phyloP scores from a whole-genome alignment of 2,329 filamentous ascomycete genomes.

The Ascochyta koolunga region DNA sequence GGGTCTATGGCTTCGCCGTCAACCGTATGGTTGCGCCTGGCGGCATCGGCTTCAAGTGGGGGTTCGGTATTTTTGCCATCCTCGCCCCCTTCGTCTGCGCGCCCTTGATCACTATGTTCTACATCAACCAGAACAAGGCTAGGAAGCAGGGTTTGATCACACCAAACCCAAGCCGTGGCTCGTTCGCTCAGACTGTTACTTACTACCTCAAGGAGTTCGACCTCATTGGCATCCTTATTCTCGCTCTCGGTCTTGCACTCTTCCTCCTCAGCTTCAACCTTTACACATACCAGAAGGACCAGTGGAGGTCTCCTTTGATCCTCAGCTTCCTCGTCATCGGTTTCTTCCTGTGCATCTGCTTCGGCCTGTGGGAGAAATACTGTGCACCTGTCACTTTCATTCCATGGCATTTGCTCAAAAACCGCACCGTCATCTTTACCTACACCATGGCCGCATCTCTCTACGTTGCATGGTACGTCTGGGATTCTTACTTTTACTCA shows the following conservation, averaged over 20 bases:
- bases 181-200: slow-evolving; percentile 53
- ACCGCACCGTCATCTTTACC: slow-evolving; percentile 61
- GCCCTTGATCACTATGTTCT: slow-evolving; percentile 66
- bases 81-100: slow-evolving; percentile 65
- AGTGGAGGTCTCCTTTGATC: slow-evolving; percentile 48
- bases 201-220: slow-evolving; percentile 70
- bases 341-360: slow-evolving; percentile 43
- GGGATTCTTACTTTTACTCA: slow-evolving; percentile 52
- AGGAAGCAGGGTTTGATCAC: slow-evolving; percentile 59
- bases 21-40: slow-evolving; percentile 52
- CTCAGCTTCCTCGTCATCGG: slow-evolving; percentile 52
- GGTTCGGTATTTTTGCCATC: slow-evolving; percentile 70
- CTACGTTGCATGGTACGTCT: slow-evolving; percentile 46
- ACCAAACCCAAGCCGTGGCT: slow-evolving; percentile 55
- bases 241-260: slow-evolving; percentile 66
- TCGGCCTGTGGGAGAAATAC: slow-evolving; percentile 51
- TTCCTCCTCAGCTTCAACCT: slow-evolving; percentile 74
- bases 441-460: slow-evolving; percentile 55
- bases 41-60: slow-evolving; percentile 67
- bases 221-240: slow-evolving; percentile 64
- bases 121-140: slow-evolving; percentile 66
- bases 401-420: slow-evolving; percentile 55
- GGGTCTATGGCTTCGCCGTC: slow-evolving; percentile 37
- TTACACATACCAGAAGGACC: slow-evolving; percentile 37
- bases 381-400: slow-evolving; percentile 51